Conservation (phyloP, 2,329 filamentous ascomycete genomes). For the Ophiostoma piceae region DNA sequence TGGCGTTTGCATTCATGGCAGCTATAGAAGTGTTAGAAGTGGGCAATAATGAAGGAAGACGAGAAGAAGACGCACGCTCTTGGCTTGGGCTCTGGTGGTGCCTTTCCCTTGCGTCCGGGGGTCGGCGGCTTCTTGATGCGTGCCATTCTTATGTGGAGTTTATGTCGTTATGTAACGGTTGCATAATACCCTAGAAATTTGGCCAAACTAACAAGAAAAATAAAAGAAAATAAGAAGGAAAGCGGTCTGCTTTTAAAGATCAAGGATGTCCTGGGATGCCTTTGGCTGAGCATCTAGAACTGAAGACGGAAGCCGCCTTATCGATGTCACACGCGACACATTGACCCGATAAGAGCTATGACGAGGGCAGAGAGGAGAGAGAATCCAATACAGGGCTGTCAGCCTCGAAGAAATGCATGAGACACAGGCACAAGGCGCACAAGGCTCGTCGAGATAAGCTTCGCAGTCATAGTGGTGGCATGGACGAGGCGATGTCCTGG, state of each 20-base stretch:
- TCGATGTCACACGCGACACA: background rate
- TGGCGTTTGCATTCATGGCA: conserved; percentile 26
- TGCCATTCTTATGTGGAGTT: conserved; percentile 12
- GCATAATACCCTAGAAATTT: background rate
- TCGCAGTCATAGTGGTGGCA: background rate
- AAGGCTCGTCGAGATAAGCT: background rate
- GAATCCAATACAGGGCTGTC: background rate
- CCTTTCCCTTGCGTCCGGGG: conserved; percentile 15
- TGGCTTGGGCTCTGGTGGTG: conserved; percentile 21
- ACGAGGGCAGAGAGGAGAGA: background rate
- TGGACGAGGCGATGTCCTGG: background rate
- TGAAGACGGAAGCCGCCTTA: background rate
- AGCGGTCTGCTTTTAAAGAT: background rate
- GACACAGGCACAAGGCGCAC: background rate
- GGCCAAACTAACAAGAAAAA: background rate
- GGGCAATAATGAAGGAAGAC: background rate
- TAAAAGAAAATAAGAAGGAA: background rate
- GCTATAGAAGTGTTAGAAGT: conserved; percentile 4
- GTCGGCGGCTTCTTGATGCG: conserved; percentile 16
- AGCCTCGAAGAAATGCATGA: background rate
- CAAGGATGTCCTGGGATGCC: background rate
- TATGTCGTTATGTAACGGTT: background rate
- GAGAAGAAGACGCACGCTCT: conserved; percentile 18
- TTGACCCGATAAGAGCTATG: background rate
- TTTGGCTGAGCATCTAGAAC: background rate